Conservation (phyloP, 1,284 basidiomycete genomes). For the Pseudozyma sp. region DNA sequence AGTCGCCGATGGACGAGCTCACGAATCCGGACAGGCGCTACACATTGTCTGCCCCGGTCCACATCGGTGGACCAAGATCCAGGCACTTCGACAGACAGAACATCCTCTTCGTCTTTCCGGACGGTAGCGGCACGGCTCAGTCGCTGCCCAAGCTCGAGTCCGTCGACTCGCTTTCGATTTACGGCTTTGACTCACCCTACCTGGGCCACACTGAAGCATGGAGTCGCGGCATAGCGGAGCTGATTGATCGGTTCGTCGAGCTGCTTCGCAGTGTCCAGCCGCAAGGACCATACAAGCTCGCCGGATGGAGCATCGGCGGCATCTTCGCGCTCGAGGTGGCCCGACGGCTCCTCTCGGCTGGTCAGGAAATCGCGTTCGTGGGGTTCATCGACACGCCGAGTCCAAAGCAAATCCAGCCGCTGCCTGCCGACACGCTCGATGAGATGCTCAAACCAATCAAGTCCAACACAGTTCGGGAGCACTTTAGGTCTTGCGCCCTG, state of each 20-base stretch:
- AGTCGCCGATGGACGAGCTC: conserved; percentile 33
- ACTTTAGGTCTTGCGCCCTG: conserved; percentile 43
- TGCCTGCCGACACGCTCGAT: conserved; percentile 34
- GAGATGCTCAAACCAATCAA: conserved; percentile 28
- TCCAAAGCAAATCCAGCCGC: conserved; percentile 33
- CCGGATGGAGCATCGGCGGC: conserved; percentile 54
- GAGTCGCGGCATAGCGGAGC: conserved; percentile 45
- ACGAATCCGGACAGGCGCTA: conserved; percentile 24
- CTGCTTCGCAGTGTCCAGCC: conserved; percentile 27
- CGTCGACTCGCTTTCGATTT: conserved; percentile 20
- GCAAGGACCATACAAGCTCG: conserved; percentile 34
- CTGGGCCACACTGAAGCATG: conserved; percentile 28
- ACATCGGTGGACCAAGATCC: conserved; percentile 27
- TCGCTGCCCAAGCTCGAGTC: conserved; percentile 16
- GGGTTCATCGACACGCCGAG: conserved; percentile 42
- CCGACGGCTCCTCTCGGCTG: conserved; percentile 29
- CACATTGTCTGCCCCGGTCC: conserved; percentile 16
- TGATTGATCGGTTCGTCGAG: conserved; percentile 39
- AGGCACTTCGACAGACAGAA: conserved; percentile 16
- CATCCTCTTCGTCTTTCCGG: conserved; percentile 42
- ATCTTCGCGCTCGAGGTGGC: conserved; percentile 42
- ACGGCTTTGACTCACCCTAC: conserved; percentile 49
- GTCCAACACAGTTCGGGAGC: conserved; percentile 35
- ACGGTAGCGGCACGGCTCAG: conserved; percentile 37
- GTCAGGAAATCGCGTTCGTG: conserved; percentile 27